Conservation (phyloP, 495 filamentous ascomycete genomes). For the Tetracladium setigerum region DNA sequence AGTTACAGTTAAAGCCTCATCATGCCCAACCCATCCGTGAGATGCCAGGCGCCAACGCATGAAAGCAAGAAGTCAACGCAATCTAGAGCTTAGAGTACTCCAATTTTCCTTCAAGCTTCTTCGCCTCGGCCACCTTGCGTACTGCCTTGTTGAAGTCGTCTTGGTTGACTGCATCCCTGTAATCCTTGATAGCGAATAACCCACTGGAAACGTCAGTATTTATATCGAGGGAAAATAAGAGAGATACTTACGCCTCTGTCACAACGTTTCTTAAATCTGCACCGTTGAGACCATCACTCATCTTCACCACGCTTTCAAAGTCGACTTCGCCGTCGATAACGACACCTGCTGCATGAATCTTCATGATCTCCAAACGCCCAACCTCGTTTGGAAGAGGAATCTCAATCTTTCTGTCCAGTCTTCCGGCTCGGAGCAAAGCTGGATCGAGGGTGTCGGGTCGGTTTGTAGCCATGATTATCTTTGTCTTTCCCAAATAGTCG, state of each 20-base stretch:
- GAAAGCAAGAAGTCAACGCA: slow-evolving; percentile 5
- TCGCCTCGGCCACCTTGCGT: slow-evolving; percentile 90
- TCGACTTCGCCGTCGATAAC: slow-evolving; percentile 92
- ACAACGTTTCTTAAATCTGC: slow-evolving; percentile 97
- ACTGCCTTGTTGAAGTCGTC: slow-evolving; percentile 99
- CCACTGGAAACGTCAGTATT: slow-evolving; percentile 49
- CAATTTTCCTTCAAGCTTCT: slow-evolving; percentile 96
- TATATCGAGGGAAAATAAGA: background rate
- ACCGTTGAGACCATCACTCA: slow-evolving; percentile 97
- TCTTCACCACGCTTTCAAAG: slow-evolving; percentile 99
- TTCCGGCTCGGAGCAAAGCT: slow-evolving; percentile 84
- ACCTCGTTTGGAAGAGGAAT: slow-evolving; percentile 99
- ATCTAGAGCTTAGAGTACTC: slow-evolving; percentile 93
- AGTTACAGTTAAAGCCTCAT: slow-evolving; percentile 7
- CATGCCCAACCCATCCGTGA: slow-evolving; percentile 3
- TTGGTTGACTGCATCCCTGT: slow-evolving; percentile 90
- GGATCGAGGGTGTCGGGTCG: slow-evolving; percentile 96
- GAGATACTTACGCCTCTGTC: slow-evolving; percentile 80
- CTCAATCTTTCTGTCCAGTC: slow-evolving; percentile 96
- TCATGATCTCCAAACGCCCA: slow-evolving; percentile 93
- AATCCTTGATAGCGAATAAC: slow-evolving; percentile 95
- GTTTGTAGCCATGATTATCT: slow-evolving; percentile 99
- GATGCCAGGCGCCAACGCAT: slow-evolving; percentile 18
- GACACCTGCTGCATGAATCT: slow-evolving; percentile 89
- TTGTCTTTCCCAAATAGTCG: slow-evolving; percentile 98